Evolutionary conservation across 2,329 filamentous ascomycete genomes (phyloP).

Genomic region (Aureobasidium sp.): DNA sequence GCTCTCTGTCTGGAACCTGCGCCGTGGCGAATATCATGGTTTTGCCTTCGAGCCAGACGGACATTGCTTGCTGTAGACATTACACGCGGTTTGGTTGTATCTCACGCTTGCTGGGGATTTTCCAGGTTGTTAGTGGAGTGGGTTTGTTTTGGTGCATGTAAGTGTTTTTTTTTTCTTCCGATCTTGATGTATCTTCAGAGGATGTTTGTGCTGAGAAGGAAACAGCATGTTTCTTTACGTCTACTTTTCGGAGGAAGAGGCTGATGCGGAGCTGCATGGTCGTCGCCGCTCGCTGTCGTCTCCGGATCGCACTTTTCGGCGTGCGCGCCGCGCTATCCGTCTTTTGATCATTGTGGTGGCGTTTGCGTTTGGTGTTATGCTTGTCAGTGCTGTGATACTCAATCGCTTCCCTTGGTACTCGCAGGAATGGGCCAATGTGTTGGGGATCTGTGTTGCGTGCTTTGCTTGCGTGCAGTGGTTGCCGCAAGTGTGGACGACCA

Average conservation of each 20-base stretch:
- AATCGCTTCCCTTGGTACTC: constrained; percentile 56
- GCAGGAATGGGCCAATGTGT: constrained; percentile 69
- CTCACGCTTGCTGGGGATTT: constrained; percentile 73
- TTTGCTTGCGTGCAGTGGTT: constrained; percentile 83
- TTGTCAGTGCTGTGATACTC: constrained; percentile 58
- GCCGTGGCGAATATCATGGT: constrained; percentile 84
- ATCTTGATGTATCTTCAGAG: too few species aligned
- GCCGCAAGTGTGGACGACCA: constrained; percentile 87
- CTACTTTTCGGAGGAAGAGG: constrained; percentile 31
- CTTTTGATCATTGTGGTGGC: constrained; percentile 60
- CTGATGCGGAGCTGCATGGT: constrained; percentile 23
- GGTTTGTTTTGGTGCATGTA: constrained; percentile 83
- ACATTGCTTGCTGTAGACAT: constrained; percentile 75
- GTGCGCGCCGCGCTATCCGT: constrained; percentile 23
- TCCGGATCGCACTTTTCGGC: constrained; percentile 24
- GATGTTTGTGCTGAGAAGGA: neutral
- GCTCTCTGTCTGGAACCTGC: constrained; percentile 78
- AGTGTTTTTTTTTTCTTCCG: constrained; percentile 26
- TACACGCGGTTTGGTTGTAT: constrained; percentile 75
- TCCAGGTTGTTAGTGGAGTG: constrained; percentile 87
- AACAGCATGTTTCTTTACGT: constrained; percentile 76
- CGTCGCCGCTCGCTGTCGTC: constrained; percentile 23
- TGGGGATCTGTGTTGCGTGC: constrained; percentile 68
- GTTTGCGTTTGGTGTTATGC: constrained; percentile 64
- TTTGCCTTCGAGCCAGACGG: constrained; percentile 67